Percentiles rank a stretch among this genome's conserved stretches.
These are phyloP conservation scores for Penicillium riverlandense DNA, from an alignment of 495 filamentous ascomycete species.

Conservation along the genomic window DNA sequence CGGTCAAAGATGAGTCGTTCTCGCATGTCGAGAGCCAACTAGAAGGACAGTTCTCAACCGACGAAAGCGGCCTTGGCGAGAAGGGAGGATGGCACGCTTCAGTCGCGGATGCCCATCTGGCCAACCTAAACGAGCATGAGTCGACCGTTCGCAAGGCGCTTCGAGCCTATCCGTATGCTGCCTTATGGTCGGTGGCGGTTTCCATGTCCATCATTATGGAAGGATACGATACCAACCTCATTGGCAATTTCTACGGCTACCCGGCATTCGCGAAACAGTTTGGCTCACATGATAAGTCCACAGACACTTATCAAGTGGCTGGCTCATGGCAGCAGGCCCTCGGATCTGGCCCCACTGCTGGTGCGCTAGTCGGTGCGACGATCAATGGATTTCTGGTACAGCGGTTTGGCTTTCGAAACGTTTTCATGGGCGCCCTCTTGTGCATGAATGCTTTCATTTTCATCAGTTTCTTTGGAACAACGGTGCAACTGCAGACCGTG, in stretches of 20 bases:
- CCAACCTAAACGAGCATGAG: too few relatives aligned
- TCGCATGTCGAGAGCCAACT: too few relatives aligned
- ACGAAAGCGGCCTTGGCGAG: too few relatives aligned
- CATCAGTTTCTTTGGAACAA: conserved; percentile 60
- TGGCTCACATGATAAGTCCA: conserved; percentile 36
- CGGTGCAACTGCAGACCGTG: conserved; percentile 48
- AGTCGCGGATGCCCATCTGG: too few relatives aligned
- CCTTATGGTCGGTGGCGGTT: conserved; percentile 31
- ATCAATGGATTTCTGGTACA: conserved; percentile 39
- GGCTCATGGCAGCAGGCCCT: conserved; percentile 62
- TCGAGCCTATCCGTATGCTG: too few relatives aligned
- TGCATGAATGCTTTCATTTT: conserved; percentile 51
- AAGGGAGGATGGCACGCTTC: too few relatives aligned
- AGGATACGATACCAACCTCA: conserved; percentile 38
- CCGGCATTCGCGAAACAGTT: conserved; percentile 52
- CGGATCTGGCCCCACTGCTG: conserved; percentile 27
- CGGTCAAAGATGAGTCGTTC: too few relatives aligned
- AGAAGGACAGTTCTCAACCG: too few relatives aligned
- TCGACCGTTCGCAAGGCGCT: too few relatives aligned
- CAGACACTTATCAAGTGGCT: conserved; percentile 47
- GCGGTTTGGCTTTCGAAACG: conserved; percentile 39
- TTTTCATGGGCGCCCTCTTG: conserved; percentile 50
- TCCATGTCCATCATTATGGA: conserved; percentile 44
- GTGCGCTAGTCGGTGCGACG: conserved; percentile 11
- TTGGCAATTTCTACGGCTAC: conserved; percentile 28